A percentile compares a stretch with the other conserved stretches of the same genome.
These are phyloP conservation scores for Phaseolus coccineus DNA, from an alignment of 331 rosid genomes.

Conservation along the genomic window DNA sequence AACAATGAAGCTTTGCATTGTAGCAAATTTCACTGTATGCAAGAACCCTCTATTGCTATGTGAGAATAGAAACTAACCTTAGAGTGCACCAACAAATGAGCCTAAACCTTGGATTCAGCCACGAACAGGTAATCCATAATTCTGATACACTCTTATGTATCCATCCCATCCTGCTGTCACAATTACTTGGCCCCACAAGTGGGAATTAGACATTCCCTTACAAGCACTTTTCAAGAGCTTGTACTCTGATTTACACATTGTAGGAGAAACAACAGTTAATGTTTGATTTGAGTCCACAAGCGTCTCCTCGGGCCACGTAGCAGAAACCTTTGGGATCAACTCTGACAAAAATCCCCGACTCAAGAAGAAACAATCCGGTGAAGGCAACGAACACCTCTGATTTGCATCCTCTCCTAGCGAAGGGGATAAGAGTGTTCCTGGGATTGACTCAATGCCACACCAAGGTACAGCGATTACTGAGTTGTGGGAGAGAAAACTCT, in stretches of 20 bases:
- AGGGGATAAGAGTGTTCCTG: constrained; percentile 57
- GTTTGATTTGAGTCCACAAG: constrained; percentile 56
- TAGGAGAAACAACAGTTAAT: constrained; percentile 51
- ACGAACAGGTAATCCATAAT: constrained; percentile 68
- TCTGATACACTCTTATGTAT: constrained; percentile 65
- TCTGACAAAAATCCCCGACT: constrained; percentile 63
- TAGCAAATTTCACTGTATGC: constrained; percentile 33
- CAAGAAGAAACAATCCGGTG: constrained; percentile 73
- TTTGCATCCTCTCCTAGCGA: constrained; percentile 45
- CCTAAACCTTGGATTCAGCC: constrained; percentile 41
- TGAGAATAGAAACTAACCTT: constrained; percentile 36
- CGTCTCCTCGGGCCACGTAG: constrained; percentile 77
- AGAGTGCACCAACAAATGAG: constrained; percentile 35
- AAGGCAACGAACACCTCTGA: constrained; percentile 52
- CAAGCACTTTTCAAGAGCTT: constrained; percentile 70
- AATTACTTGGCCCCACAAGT: constrained; percentile 72
- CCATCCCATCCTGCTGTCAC: constrained; percentile 83
- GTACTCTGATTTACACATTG: constrained; percentile 63
- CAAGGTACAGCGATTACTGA: constrained; percentile 73
- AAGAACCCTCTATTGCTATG: constrained; percentile 35
- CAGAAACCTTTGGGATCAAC: constrained; percentile 63
- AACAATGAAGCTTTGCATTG: constrained; percentile 37
- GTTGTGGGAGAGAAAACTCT: constrained; percentile 67
- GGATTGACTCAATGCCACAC: constrained; percentile 64
- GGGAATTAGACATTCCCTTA: constrained; percentile 66